Base-by-base conservation (phyloP, 805 yeast genomes). In the Yarrowia bubula region DNA sequence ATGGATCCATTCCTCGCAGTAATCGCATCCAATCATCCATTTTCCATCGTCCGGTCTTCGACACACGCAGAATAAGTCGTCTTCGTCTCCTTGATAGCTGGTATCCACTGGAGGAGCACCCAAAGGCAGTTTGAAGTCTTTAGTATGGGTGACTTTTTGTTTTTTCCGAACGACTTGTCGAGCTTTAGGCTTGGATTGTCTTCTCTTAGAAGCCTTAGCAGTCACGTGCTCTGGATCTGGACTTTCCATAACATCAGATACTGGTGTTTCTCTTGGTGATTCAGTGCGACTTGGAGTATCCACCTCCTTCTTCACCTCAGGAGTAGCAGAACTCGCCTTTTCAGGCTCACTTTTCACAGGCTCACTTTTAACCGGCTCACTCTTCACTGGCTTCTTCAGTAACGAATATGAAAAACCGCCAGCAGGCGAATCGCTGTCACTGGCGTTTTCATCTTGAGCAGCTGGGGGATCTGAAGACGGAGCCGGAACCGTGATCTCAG, bases 1-100 rank as follows among this genome's bases (percentile, higher is more conserved):
- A 75, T 92, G 98, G 72, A 82, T 92, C 98, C 98, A 92, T 66
- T 90, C 97, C 71, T 91, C 97, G 75, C 98, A 92, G 6, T 90
- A 92, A 73, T 92, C 97, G 73, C 98, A 92, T 0, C 89, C 90
- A n/a, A 92, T 88, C 98, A 92, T 92, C 73, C 92, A 77, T 66
- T 84, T 86, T 1, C 92, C 95, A 66, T 82, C 80, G 71, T 92
- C 97, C 0, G 91, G 88, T 67, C 81, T 82, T 42, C 95, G 80
- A 73, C 98, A 92, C 0, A 86, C 76, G 73, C 98, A 92, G 71
- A 80, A 91, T 7, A 70, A 38, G 2, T 66, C 68, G 10, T 32
- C 64, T 82, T 73, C 71, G 83, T 87, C 1, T 73, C 43, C 33
- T 77, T 69, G 51, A 83, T 73, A 1, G 73, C 65, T 37, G 77